Evolutionary conservation across 2,329 filamentous ascomycete genomes (phyloP), one percentile per base, ranked within the genome.

Genomic region (Fusarium sp.): DNA sequence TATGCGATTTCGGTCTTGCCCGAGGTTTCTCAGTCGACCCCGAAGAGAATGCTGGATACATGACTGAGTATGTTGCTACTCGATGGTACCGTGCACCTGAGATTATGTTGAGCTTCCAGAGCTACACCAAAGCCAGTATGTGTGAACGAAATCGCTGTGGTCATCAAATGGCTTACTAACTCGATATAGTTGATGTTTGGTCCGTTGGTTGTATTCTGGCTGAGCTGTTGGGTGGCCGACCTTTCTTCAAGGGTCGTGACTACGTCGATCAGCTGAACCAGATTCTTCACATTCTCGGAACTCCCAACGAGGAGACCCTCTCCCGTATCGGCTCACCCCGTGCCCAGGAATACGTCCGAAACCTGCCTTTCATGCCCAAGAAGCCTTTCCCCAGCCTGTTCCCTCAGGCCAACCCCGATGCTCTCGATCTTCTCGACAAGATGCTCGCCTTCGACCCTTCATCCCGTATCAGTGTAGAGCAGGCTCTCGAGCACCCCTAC

Each of bases 191-290:
- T 82, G 96, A 99, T 79, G 95, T 99, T 34, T 99, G 96, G 96
- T 99, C 96, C 11, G 95, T 99, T 45, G 96, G 96, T 67, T 99
- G 96, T 79, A 99, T 99, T 76, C 88, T 99, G 57, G 96, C 96
- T 57, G 96, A 99, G 82, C 90, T 99, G 14, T 90, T 99, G 37
- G 96, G 96, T 69, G 95, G 96, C 65, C 92, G 97, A 65, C 96
- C 96, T 45, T 99, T 99, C 87, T 98, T 99, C 88, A 99, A 99
- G 84, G 96, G 96, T 62, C 93, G 96, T 68, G 96, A 99, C 84
- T 99, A 99, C 78, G 96, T 99, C 81, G 96, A 99, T 83, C 96
- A 99, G 85, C 90, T 99, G 72, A 99, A 99, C 86, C 96, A 99
- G 83, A 99, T 99, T 78, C 88, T 99, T 59, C 94, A 98, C 85